phyloP scores from a whole-genome alignment of 345 rosid species.

The Crucihimalaya himalaica region DNA sequence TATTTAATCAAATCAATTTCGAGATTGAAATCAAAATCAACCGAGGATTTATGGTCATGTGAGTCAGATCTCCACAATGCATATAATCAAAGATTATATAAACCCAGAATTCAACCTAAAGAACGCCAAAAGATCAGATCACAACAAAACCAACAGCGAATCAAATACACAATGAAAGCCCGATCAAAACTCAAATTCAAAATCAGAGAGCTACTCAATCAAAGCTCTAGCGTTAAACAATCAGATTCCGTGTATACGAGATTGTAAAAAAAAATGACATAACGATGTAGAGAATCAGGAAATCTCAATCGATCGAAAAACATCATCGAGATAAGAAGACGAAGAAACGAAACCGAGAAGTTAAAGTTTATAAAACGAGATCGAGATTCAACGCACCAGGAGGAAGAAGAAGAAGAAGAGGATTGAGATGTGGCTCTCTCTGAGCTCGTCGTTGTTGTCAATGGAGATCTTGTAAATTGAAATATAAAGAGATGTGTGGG shows the following conservation, averaged over 20 bases:
- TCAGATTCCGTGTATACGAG: not conserved
- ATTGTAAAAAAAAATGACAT: not conserved
- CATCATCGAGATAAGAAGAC: not conserved
- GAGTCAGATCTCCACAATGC: conserved; percentile 29
- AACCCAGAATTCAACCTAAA: conserved; percentile 11
- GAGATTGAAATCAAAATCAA: conserved; percentile 12
- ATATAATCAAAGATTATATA: not conserved
- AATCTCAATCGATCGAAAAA: not conserved
- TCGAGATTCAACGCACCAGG: conserved; percentile 28
- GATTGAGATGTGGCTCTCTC: conserved; percentile 11
- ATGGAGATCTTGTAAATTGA: conserved; percentile 14
- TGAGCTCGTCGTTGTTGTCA: not conserved
- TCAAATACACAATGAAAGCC: not conserved
- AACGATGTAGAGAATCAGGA: not conserved
- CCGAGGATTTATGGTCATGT: not conserved
- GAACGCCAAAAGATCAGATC: conserved; percentile 24
- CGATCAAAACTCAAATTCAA: conserved; percentile 13
- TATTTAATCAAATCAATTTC: not conserved
- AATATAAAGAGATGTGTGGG: conserved; percentile 23
- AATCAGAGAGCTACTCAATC: conserved; percentile 1
- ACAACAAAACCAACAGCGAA: not conserved
- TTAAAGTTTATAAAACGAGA: not conserved
- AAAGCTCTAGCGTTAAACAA: not conserved
- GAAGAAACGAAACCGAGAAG: not conserved
- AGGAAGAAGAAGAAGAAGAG: conserved; percentile 27